These are phyloP conservation scores for Buddleja alternifolia DNA, from an alignment of 257 asterid species.

Conservation along the genomic window DNA sequence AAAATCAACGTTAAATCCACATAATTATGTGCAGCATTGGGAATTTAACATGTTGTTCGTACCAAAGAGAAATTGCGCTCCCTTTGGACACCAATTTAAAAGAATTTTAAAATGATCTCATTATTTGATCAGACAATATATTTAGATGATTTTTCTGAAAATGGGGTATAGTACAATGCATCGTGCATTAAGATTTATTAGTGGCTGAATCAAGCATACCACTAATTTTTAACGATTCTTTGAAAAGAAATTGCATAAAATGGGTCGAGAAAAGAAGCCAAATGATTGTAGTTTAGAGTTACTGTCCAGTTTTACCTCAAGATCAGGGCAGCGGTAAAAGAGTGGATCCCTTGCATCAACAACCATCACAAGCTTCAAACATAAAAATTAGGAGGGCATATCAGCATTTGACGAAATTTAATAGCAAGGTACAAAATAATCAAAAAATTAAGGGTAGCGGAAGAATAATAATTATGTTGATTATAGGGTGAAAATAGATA, in stretches of 20 bases:
- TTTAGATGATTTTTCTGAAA: conserved; percentile 3
- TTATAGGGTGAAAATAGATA: background rate
- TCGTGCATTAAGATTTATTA: background rate
- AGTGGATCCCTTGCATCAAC: conserved; percentile 99
- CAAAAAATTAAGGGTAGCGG: conserved; percentile 5
- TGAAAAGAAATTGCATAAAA: background rate
- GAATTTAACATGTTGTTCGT: background rate
- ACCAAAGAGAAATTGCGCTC: background rate
- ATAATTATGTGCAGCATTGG: background rate
- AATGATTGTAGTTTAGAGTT: conserved; percentile 1
- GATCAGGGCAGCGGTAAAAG: conserved; percentile 96
- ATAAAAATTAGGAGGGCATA: conserved; percentile 30
- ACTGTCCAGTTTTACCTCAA: conserved; percentile 65
- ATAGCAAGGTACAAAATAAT: conserved; percentile 6
- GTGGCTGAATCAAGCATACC: conserved; percentile 16
- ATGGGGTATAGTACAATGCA: background rate
- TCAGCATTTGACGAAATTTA: conserved; percentile 25
- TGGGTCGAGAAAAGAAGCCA: conserved; percentile 6
- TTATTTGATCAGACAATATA: background rate
- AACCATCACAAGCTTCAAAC: conserved; percentile 84
- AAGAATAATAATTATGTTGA: background rate
- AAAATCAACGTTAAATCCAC: conserved; percentile 7
- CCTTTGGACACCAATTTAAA: background rate
- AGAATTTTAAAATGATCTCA: background rate
- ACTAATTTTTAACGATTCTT: conserved; percentile 1